Base-by-base conservation (phyloP, 2,329 filamentous ascomycete genomes). In the Talaromyces sp. region DNA sequence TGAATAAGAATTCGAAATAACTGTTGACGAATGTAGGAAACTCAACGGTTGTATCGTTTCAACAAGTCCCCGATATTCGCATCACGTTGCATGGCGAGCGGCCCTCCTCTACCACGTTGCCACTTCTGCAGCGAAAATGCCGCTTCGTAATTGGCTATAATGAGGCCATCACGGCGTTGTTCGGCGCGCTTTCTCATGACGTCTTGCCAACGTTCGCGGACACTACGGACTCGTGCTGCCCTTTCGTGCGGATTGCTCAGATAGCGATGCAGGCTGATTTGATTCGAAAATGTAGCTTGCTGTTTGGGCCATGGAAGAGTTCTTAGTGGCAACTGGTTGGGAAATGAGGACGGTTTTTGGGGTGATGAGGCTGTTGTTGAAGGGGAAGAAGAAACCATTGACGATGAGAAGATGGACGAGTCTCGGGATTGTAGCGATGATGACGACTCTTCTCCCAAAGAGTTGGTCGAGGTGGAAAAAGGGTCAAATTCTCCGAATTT, bases 161-260 rank as follows among this genome's bases (percentile, higher is more conserved):
- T 52, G 40, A 60, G 55, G 5, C 54, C 53, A 33, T 60, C 53
- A 22, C 50, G 53, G 35, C 48, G 58, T 45, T 60, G 58, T 37
- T 53, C 19, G 25, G 53, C 55, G 33, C 58, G 53, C 25, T 53
- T 43, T n/a, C 48, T 36, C 58, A 60, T 60, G 7, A 48, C 35
- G 1, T 35, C 36, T 28, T 46, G 46, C n/a, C 31, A 60, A 10
- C 48, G 54, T 41, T 48, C 52, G 35, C 28, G 54, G n/a, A 41
- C 33, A 36, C 35, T 28, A 8, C 43, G 48, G 15, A 57, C 53
- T 33, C 48, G 53, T 8, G 46, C 54, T 36, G 58, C 39, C 35
- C 58, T 36, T 54, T 60, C 53, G 9, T 28, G 54, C 11, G 53
- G 48, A 37, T 54, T 57, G 17, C 31, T 53, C 35, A 60, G 11